These are phyloP conservation scores for Fusarium decemcellulare DNA, from an alignment of 2,329 filamentous ascomycete genomes.

Conservation along the genomic window DNA sequence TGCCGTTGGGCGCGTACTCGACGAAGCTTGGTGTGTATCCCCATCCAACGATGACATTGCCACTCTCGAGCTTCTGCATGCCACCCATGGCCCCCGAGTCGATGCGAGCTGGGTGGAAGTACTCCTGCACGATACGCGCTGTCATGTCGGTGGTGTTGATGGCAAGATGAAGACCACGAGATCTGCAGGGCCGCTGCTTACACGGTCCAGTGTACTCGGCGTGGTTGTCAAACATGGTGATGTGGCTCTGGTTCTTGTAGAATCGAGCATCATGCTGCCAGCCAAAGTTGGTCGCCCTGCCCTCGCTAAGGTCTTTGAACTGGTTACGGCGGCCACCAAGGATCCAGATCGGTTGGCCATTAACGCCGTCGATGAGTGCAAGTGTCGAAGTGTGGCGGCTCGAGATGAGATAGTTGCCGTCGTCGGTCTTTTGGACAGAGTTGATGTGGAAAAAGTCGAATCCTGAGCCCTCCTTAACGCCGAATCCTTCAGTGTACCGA, in stretches of 20 bases:
- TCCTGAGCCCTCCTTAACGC: slow-evolving; percentile 46
- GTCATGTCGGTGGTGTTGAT: slow-evolving; percentile 49
- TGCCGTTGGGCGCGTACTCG: slow-evolving; percentile 46
- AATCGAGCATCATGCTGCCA: slow-evolving; percentile 58
- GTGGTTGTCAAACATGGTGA: slow-evolving; percentile 59
- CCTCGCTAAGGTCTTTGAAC: slow-evolving; percentile 53
- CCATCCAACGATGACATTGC: slow-evolving; percentile 48
- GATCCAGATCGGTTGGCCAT: slow-evolving; percentile 53
- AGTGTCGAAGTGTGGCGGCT: slow-evolving; percentile 51
- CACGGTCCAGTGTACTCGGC: slow-evolving; percentile 50
- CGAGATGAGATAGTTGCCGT: slow-evolving; percentile 56
- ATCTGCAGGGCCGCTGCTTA: slow-evolving; percentile 42
- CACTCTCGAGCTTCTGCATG: slow-evolving; percentile 45
- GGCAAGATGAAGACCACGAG: slow-evolving; percentile 49
- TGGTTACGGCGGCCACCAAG: slow-evolving; percentile 54
- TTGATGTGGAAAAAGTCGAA: slow-evolving; percentile 59
- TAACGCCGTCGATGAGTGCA: slow-evolving; percentile 47
- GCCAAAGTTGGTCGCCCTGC: slow-evolving; percentile 53
- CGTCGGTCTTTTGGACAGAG: slow-evolving; percentile 47
- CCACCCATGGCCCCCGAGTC: slow-evolving; percentile 48
- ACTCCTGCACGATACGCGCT: slow-evolving; percentile 47
- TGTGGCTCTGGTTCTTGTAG: slow-evolving; percentile 46
- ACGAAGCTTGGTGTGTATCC: slow-evolving; percentile 48
- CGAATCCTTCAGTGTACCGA: slow-evolving; percentile 47
- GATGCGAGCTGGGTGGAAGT: slow-evolving; percentile 46